A percentile compares a stretch with the other conserved stretches of the same genome.
phyloP scores from a whole-genome alignment of 305 asterid species.

The Nicotiana rustica region DNA sequence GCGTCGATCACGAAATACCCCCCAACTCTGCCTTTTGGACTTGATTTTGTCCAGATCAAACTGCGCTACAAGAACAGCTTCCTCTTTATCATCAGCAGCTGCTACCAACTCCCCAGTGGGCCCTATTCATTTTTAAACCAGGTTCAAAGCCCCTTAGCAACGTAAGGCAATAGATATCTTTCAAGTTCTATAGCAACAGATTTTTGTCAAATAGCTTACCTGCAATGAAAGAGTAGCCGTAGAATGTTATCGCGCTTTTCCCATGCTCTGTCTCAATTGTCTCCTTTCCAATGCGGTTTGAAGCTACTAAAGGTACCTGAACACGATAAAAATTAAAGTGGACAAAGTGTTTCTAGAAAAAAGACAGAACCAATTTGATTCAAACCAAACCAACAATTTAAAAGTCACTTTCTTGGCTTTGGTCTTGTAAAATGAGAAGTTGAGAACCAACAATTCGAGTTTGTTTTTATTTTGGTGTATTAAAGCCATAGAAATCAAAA shows the following conservation, averaged over 20 bases:
- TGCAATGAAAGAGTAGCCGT: slow-evolving; percentile 90
- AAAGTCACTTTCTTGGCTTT: background rate
- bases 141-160: slow-evolving; percentile 32
- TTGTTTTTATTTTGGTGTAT: background rate
- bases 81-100: slow-evolving; percentile 79
- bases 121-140: slow-evolving; percentile 53
- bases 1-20: slow-evolving; percentile 93
- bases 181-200: background rate
- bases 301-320: slow-evolving; percentile 92
- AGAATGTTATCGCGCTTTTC: slow-evolving; percentile 83
- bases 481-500: background rate
- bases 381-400: background rate
- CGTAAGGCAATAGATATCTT: background rate
- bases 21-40: slow-evolving; percentile 88
- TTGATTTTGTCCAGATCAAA: slow-evolving; percentile 84
- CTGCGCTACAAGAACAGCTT: slow-evolving; percentile 77
- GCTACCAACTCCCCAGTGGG: slow-evolving; percentile 89
- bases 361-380: background rate
- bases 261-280: slow-evolving; percentile 88
- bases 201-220: slow-evolving; percentile 53
- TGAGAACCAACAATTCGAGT: background rate
- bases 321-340: slow-evolving; percentile 26
- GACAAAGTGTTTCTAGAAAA: background rate
- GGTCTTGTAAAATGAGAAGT: slow-evolving; percentile 14
- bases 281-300: slow-evolving; percentile 95